Conservation (phyloP, 1,139 yeast genomes). For the Diutina pseudorugosa region DNA sequence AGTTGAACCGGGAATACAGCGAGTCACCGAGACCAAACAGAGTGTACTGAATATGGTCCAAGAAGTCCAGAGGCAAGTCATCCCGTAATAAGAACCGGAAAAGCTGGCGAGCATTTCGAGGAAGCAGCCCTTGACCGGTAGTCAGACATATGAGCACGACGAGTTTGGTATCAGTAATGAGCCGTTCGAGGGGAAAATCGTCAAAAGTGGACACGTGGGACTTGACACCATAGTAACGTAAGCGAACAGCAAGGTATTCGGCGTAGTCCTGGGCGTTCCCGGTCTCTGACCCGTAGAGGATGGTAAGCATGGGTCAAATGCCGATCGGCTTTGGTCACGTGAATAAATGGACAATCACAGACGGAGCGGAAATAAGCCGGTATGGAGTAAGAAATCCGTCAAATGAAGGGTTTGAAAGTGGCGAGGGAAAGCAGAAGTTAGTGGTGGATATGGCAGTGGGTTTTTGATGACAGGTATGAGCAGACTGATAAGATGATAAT, state of each 20-base stretch:
- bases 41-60: slow-evolving; percentile 52
- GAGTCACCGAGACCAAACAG: slow-evolving; percentile 94
- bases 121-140: slow-evolving; percentile 93
- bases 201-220: slow-evolving; percentile 48
- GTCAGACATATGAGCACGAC: slow-evolving; percentile 74
- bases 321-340: neutral
- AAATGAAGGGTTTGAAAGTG: no score
- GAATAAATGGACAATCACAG: neutral
- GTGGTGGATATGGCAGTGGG: no score
- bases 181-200: slow-evolving; percentile 41
- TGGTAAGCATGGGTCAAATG: slow-evolving; percentile 23
- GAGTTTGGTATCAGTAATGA: slow-evolving; percentile 34
- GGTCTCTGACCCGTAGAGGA: slow-evolving; percentile 85
- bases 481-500: no score
- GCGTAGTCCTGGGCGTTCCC: slow-evolving; percentile 91
- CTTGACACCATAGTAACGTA: slow-evolving; percentile 43
- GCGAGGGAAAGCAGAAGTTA: no score
- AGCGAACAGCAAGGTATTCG: slow-evolving; percentile 40
- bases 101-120: slow-evolving; percentile 58
- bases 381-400: no score
- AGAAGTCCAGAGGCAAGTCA: slow-evolving; percentile 51
- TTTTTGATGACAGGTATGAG: no score
- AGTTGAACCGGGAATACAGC: slow-evolving; percentile 76
- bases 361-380: no score
- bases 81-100: slow-evolving; percentile 64